Conservation (phyloP, 768 basidiomycete species). For the Antrodiella citrinella region DNA sequence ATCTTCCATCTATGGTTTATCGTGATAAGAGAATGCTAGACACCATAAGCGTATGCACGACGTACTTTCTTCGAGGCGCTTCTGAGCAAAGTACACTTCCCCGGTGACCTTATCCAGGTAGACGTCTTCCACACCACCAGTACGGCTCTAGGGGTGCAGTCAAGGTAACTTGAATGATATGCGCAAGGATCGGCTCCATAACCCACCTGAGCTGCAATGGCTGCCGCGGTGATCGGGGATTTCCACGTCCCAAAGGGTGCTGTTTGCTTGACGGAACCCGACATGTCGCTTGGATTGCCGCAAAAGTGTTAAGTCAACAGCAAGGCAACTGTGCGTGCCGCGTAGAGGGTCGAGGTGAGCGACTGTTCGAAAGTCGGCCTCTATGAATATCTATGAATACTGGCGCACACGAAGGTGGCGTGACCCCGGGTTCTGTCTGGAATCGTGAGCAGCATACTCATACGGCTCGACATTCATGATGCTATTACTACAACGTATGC, state of each 20-base stretch:
- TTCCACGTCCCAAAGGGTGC: not conserved
- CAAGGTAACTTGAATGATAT: too few relatives aligned
- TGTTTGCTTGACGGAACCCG: not conserved
- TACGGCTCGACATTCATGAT: not conserved
- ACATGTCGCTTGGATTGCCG: not conserved
- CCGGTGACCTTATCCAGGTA: slow-evolving; percentile 3
- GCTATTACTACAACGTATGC: too few relatives aligned
- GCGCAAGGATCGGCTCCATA: not conserved
- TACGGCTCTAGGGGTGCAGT: slow-evolving; percentile 3
- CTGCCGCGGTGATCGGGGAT: not conserved
- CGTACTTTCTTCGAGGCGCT: slow-evolving; percentile 4
- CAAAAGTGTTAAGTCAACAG: not conserved
- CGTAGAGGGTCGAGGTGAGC: not conserved
- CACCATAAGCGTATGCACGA: not conserved
- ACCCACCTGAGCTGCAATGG: not conserved
- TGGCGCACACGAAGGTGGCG: too few relatives aligned
- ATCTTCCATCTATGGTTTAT: slow-evolving; percentile 5
- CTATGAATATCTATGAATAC: not conserved
- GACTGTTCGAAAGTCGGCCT: not conserved
- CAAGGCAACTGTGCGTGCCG: not conserved
- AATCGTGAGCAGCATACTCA: not conserved
- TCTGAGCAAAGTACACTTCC: slow-evolving; percentile 8
- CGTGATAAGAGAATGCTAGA: not conserved
- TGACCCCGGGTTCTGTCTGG: not conserved
- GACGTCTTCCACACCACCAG: slow-evolving; percentile 7